Base-by-base conservation (phyloP, 31 red algal species). In the Odonthalia washingtoniensis region DNA sequence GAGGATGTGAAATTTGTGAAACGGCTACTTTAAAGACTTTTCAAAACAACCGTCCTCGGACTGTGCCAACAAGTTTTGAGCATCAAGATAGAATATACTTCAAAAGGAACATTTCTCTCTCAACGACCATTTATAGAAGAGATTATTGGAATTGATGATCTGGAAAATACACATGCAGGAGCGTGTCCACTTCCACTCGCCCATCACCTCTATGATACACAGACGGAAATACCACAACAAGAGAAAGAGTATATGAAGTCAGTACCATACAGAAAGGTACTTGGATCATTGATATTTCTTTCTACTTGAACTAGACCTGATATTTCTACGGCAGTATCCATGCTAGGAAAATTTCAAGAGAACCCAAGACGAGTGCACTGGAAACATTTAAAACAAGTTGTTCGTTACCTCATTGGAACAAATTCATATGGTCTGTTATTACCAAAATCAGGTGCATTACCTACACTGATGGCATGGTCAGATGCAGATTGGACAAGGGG, bases 291-390 rank as follows among this genome's bases (percentile, higher is more conserved):
- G 0, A n/a, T 90, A 3, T 90, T 77, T 63, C 35, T 83, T 0
- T 65, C 78, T 16, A 90, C 78, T 37, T 65, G 72, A 52, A 90
- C 70, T 3, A 0, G 80, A 0, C 72, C 79, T n/a, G 88, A 90
- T 40, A 75, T 84, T 12, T 43, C 46, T 31, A 78, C 78, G 1
- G 88, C 88, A 38, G 37, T 83, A 0, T 90, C 79, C 24, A 84
- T 82, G 77, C 45, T 90, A 39, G 79, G 46, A 64, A 90, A 73
- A 61, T 90, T 65, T 90, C 31, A 46, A 0, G 67, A 49, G 21
- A 14, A n/a, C 4, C 1, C 41, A 4, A 24, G 5, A 35, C 1
- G 9, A 41, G 5, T 43, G 31, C 87, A 90, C 35, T 83, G 70
- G 88, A 83, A 83, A 63, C n/a, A n/a, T n/a, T n/a, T n/a, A n/a